These are phyloP conservation scores for Penicillium oxalicum DNA, from an alignment of 2,329 filamentous ascomycete genomes.

Conservation along the genomic window DNA sequence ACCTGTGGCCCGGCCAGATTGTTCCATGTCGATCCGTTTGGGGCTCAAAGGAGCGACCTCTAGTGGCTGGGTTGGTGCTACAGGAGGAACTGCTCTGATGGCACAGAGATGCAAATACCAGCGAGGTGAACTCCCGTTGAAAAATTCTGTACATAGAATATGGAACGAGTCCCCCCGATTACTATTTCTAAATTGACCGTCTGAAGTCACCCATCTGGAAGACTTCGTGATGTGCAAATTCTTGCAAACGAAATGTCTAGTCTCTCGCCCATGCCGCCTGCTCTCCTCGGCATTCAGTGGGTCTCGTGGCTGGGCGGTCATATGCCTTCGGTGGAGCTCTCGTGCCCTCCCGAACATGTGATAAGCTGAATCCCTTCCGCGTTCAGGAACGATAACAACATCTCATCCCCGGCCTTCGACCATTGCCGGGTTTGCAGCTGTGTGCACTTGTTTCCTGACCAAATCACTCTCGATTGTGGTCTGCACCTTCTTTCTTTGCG, in stretches of 20 bases:
- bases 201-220: too few relatives aligned
- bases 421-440: not conserved
- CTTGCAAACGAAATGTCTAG: too few relatives aligned
- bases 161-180: too few relatives aligned
- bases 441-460: not conserved
- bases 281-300: too few relatives aligned
- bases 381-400: slow-evolving; percentile 19
- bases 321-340: not conserved
- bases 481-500: not conserved
- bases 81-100: slow-evolving; percentile 14
- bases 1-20: slow-evolving; percentile 30
- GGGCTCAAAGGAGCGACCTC: slow-evolving; percentile 28
- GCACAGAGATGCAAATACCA: slow-evolving; percentile 1
- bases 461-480: not conserved
- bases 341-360: slow-evolving; percentile 16
- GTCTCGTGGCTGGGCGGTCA: not conserved
- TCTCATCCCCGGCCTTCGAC: not conserved
- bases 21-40: slow-evolving; percentile 40
- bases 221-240: too few relatives aligned
- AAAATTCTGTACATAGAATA: too few relatives aligned
- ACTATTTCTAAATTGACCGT: too few relatives aligned
- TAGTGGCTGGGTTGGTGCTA: slow-evolving; percentile 35
- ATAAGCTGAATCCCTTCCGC: slow-evolving; percentile 20
- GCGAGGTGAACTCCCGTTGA: not conserved
- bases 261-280: too few relatives aligned